A percentile compares a stretch with the other conserved stretches of the same genome.
phyloP scores from a whole-genome alignment of 108 stramenopile species.

The Pelagomonas calceolata region DNA sequence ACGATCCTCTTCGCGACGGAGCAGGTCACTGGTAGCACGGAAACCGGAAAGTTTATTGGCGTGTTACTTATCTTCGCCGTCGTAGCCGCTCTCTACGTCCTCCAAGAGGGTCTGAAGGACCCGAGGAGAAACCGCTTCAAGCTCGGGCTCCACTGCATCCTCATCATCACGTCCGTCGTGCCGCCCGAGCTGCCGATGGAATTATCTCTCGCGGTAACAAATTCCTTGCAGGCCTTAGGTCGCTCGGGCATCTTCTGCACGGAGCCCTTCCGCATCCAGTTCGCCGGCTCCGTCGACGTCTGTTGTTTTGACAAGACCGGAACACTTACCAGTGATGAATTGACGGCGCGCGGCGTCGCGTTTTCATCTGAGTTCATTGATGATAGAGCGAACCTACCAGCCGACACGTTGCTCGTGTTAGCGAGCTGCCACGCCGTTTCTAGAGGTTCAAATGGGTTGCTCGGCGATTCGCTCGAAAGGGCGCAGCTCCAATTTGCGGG shows the following conservation, averaged over 20 bases:
- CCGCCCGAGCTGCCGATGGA: constrained; percentile 97
- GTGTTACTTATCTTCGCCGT: constrained; percentile 74
- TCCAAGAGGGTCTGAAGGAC: constrained; percentile 66
- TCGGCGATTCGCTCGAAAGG: constrained; percentile 87
- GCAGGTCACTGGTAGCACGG: constrained; percentile 57
- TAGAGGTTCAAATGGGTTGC: constrained; percentile 28
- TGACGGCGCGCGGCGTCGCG: constrained; percentile 66
- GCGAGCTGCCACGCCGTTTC: constrained; percentile 81
- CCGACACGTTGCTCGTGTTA: constrained; percentile 57
- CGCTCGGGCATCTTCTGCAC: constrained; percentile 76
- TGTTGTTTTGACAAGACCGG: constrained; percentile 98
- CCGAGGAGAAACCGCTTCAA: constrained; percentile 72
- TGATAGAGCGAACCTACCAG: constrained; percentile 18
- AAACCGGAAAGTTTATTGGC: constrained; percentile 77
- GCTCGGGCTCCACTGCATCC: constrained; percentile 83
- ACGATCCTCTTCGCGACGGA: constrained; percentile 73
- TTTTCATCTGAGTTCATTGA: constrained; percentile 5
- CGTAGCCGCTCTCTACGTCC: constrained; percentile 61
- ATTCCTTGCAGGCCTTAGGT: constrained; percentile 63
- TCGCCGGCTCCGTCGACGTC: constrained; percentile 76
- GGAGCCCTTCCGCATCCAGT: constrained; percentile 87
- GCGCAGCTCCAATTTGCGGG: constrained; percentile 69
- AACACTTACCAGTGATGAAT: constrained; percentile 85
- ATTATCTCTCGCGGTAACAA: constrained; percentile 82
- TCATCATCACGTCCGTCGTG: constrained; percentile 88